Conservation (phyloP, 805 yeast species). For the Kregervanrija fluxuum region DNA sequence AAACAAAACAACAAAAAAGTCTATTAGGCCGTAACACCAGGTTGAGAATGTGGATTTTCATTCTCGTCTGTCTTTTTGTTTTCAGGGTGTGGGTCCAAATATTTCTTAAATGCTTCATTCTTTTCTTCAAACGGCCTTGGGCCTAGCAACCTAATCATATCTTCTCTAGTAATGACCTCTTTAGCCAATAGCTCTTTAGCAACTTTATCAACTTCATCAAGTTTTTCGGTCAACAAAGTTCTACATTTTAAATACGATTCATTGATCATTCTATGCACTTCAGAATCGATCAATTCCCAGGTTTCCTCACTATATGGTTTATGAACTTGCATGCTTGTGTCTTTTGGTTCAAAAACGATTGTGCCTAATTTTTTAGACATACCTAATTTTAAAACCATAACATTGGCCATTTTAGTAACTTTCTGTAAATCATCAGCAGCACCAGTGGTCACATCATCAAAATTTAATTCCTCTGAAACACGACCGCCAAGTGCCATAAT, state of each 20-base stretch:
- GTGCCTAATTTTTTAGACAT: slow-evolving; percentile 88
- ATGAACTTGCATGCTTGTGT: slow-evolving; percentile 39
- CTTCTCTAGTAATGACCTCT: slow-evolving; percentile 90
- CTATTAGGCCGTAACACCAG: slow-evolving; percentile 10
- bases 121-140: slow-evolving; percentile 87
- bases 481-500: slow-evolving; percentile 97
- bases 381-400: slow-evolving; percentile 89
- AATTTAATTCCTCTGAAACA: slow-evolving; percentile 90
- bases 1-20: no score
- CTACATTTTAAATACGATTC: slow-evolving; percentile 71
- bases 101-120: slow-evolving; percentile 85
- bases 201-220: slow-evolving; percentile 71
- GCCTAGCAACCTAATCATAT: slow-evolving; percentile 84
- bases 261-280: slow-evolving; percentile 69
- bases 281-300: slow-evolving; percentile 71
- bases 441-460: slow-evolving; percentile 88
- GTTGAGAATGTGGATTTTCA: slow-evolving; percentile 16
- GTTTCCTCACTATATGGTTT: slow-evolving; percentile 91
- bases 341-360: slow-evolving; percentile 64
- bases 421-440: slow-evolving; percentile 96
- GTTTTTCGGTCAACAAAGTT: slow-evolving; percentile 57
- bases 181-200: slow-evolving; percentile 81
- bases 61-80: slow-evolving; percentile 8
- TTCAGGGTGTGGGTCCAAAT: slow-evolving; percentile 24
- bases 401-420: slow-evolving; percentile 87